These are phyloP conservation scores for Psophocarpus tetragonolobus DNA, from an alignment of 306 rosid genomes.

Conservation along the genomic window DNA sequence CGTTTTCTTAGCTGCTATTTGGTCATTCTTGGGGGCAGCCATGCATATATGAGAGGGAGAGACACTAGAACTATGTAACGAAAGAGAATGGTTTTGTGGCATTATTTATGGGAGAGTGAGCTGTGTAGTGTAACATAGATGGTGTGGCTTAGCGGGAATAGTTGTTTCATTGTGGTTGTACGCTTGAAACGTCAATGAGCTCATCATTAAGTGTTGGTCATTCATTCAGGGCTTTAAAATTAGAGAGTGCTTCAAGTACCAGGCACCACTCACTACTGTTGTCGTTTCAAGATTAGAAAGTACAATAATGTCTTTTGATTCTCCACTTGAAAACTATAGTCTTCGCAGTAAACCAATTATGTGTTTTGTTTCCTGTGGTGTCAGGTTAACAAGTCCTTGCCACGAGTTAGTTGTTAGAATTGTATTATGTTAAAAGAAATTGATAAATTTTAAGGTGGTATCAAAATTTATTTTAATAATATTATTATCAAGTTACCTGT, in stretches of 20 bases:
- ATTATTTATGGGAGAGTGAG: neutral
- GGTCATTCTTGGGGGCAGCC: slow-evolving; percentile 46
- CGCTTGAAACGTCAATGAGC: neutral
- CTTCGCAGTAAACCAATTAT: neutral
- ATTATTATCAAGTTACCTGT: no score
- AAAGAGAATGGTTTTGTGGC: neutral
- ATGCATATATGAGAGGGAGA: slow-evolving; percentile 6
- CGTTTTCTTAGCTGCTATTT: slow-evolving; percentile 33
- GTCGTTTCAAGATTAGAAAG: neutral
- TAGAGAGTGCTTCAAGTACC: neutral
- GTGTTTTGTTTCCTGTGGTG: no score
- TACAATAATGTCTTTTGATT: slow-evolving; percentile 16
- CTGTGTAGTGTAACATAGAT: neutral
- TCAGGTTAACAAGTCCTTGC: no score
- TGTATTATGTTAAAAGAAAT: no score
- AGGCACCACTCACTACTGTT: neutral
- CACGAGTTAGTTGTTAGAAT: no score
- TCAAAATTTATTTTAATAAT: no score
- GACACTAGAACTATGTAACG: neutral
- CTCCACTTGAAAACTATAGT: neutral
- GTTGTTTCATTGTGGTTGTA: neutral
- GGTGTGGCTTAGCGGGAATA: neutral
- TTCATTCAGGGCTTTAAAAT: neutral
- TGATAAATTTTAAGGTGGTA: no score
- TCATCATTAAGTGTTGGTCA: neutral